Conservation (phyloP, 169 alveolate genomes). For the Plasmodium relictum region DNA sequence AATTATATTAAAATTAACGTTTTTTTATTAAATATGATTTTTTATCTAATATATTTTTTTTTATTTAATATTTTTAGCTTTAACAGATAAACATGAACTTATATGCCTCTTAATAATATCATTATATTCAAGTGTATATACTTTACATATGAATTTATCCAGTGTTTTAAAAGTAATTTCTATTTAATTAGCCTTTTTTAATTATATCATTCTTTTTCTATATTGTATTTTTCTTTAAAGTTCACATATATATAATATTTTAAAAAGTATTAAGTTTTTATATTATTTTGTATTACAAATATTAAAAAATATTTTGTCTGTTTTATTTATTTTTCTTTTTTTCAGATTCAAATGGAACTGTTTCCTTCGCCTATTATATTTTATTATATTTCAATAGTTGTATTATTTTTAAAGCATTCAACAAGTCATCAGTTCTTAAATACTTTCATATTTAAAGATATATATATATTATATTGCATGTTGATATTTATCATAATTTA, state of each 20-base stretch:
- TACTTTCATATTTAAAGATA: slow-evolving; percentile 21
- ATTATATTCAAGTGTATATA: slow-evolving; percentile 42
- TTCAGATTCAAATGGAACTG: slow-evolving; percentile 55
- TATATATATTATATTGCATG: slow-evolving; percentile 38
- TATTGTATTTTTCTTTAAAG: not conserved
- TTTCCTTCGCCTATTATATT: slow-evolving; percentile 43
- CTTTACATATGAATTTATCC: slow-evolving; percentile 56
- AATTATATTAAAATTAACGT: not conserved
- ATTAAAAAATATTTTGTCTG: not conserved
- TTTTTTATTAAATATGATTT: not conserved
- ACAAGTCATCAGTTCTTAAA: slow-evolving; percentile 25
- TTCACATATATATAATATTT: not conserved
- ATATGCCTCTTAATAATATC: slow-evolving; percentile 30
- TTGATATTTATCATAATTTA: slow-evolving; percentile 27
- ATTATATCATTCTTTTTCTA: slow-evolving; percentile 7
- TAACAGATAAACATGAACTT: slow-evolving; percentile 39
- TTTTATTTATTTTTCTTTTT: not conserved
- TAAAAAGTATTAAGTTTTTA: too few species aligned
- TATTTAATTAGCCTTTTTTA: not conserved
- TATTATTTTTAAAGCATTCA: slow-evolving; percentile 35
- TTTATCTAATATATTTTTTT: not conserved
- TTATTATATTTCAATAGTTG: slow-evolving; percentile 20
- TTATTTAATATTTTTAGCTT: slow-evolving; percentile 39
- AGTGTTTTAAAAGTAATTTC: slow-evolving; percentile 54
- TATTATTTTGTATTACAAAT: too few species aligned